Evolutionary conservation across 1,284 basidiomycete species (phyloP).

Genomic region (Marasmius oreades): DNA sequence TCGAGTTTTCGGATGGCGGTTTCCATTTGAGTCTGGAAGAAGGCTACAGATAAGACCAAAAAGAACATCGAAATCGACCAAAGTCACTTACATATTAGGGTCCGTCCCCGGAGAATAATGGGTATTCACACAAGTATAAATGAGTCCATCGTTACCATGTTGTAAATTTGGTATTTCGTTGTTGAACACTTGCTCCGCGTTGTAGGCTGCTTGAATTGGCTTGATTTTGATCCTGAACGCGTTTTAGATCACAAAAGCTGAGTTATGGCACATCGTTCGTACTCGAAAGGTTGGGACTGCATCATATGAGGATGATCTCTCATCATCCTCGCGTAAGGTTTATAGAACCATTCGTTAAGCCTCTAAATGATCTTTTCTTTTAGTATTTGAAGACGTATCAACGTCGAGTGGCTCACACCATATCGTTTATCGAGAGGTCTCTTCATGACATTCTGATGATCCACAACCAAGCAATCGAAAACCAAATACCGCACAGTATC

Average conservation of each 20-base stretch:
- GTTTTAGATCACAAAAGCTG: constrained; percentile 7
- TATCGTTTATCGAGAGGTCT: constrained; percentile 85
- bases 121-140: constrained; percentile 90
- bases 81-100: constrained; percentile 71
- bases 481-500: constrained; percentile 80
- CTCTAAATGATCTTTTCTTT: constrained; percentile 47
- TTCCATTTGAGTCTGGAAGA: constrained; percentile 93
- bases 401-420: constrained; percentile 56
- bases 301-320: constrained; percentile 64
- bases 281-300: constrained; percentile 82
- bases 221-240: constrained; percentile 78
- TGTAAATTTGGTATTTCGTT: constrained; percentile 85
- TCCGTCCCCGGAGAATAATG: constrained; percentile 92
- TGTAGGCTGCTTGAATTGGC: constrained; percentile 86
- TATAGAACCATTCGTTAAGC: constrained; percentile 79
- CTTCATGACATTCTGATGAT: constrained; percentile 85
- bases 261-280: constrained; percentile 27
- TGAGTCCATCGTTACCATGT: constrained; percentile 95
- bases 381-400: not conserved
- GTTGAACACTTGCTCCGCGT: constrained; percentile 81
- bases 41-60: constrained; percentile 8
- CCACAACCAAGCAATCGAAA: constrained; percentile 91
- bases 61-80: constrained; percentile 9
- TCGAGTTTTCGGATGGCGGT: constrained; percentile 95
- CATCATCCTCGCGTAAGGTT: constrained; percentile 75